Evolutionary conservation across 139 green algal species (phyloP), one percentile per base, ranked within the genome.

Genomic region (Closterium sp.): DNA sequence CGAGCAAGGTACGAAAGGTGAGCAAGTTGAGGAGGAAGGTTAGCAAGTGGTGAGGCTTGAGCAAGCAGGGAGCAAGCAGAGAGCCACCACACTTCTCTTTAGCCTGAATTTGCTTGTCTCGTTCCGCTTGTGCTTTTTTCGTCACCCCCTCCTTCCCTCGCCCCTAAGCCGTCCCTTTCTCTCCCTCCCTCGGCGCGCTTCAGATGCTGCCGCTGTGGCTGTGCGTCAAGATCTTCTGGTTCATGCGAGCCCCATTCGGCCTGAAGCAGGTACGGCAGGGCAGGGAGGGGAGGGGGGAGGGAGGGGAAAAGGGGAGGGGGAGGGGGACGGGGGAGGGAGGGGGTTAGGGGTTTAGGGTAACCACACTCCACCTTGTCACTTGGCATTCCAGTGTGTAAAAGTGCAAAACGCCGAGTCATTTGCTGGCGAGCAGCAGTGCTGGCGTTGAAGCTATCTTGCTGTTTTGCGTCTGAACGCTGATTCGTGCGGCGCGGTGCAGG

Each of bases 121-220:
- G 11, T 50, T 9, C 7, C 38, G 11, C 0, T 7, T 50, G 38
- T 50, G 38, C 38, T 50, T 50, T 50, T 50, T 50, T 50, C 38
- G 9, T 9, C 73, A 21, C 5, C 17, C 19, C 45, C 88, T 86
- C 62, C 30, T 31, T 29, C 17, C 28, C 86, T 27, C 73, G 24
- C 73, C 22, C 27, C 24, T n/a, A n/a, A n/a, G n/a, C 73, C 10
- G 2, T 86, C 73, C 79, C 13, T 11, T 86, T 86, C 79, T 28
- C 79, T 86, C 24, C 24, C 70, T 86, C 70, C 79, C 27, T 17
- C 5, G 89, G 29, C 22, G n/a, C 9, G 89, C 29, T 17, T 6
- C 90, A 92, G 87, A 27, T 94, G 17, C 7, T 92, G 27, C 89
- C 92, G 85, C 92, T 93, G 85, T 94, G 92, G 92, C 89, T 94